phyloP scores from a whole-genome alignment of 345 rosid genomes.

The Eucalyptus pauciflora region DNA sequence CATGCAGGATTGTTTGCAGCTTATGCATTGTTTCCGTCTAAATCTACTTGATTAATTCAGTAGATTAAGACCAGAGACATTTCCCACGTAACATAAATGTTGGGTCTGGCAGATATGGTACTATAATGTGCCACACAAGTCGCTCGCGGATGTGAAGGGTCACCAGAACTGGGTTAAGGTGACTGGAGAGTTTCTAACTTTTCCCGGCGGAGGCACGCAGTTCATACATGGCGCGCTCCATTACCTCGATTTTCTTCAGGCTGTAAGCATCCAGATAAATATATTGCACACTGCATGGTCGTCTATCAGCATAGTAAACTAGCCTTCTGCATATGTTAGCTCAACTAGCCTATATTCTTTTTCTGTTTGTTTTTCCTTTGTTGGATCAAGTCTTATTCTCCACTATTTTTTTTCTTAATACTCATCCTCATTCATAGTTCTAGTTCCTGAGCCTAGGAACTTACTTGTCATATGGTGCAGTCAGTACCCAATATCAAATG shows the following conservation, averaged over 20 bases:
- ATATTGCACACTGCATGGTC: background rate
- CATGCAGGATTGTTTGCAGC: background rate
- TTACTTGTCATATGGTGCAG: slow-evolving; percentile 15
- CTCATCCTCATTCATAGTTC: background rate
- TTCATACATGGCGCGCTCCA: slow-evolving; percentile 93
- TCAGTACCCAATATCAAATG: slow-evolving; percentile 58
- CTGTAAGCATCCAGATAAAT: slow-evolving; percentile 20
- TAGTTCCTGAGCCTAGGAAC: background rate
- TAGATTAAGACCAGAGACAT: background rate
- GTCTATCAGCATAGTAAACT: background rate
- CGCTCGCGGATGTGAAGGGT: slow-evolving; percentile 75
- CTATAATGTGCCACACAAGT: slow-evolving; percentile 75
- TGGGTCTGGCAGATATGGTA: slow-evolving; percentile 69
- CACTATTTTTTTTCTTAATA: background rate
- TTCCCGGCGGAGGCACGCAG: slow-evolving; percentile 97
- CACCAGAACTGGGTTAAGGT: slow-evolving; percentile 97
- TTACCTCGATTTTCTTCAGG: slow-evolving; percentile 67
- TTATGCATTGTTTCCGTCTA: background rate
- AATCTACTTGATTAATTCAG: background rate
- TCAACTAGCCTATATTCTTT: background rate
- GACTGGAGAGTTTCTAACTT: slow-evolving; percentile 81
- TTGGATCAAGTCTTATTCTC: background rate
- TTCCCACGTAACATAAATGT: background rate
- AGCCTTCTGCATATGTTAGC: background rate
- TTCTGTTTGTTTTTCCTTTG: background rate